phyloP scores from a whole-genome alignment of 2,329 filamentous ascomycete genomes.

The Nigrograna mackinnonii region DNA sequence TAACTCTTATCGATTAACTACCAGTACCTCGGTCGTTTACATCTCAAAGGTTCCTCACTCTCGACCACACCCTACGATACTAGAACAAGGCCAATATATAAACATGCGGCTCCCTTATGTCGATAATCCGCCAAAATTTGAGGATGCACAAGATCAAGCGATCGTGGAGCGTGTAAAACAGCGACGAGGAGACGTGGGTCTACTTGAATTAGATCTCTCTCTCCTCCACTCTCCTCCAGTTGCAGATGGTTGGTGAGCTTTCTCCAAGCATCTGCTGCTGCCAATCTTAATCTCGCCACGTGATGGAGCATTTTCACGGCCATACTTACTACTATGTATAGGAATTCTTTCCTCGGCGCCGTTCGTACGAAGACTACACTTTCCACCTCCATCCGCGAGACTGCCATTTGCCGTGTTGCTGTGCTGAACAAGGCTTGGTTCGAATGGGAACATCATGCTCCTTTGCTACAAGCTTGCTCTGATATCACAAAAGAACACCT shows the following conservation, averaged over 20 bases:
- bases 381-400: slow-evolving; percentile 64
- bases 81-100: too few species aligned
- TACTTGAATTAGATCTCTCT: slow-evolving; percentile 58
- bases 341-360: slow-evolving; percentile 60
- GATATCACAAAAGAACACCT: slow-evolving; percentile 60
- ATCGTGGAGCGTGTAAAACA: slow-evolving; percentile 56
- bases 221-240: slow-evolving; percentile 59
- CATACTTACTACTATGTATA: slow-evolving; percentile 9
- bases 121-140: slow-evolving; percentile 52
- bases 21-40: too few species aligned
- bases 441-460: slow-evolving; percentile 81
- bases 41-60: too few species aligned
- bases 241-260: slow-evolving; percentile 56
- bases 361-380: slow-evolving; percentile 59
- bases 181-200: slow-evolving; percentile 52
- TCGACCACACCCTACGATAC: too few species aligned
- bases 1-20: too few species aligned
- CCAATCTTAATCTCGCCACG: too few species aligned
- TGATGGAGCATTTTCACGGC: too few species aligned
- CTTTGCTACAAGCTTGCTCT: slow-evolving; percentile 61
- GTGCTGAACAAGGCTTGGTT: slow-evolving; percentile 82
- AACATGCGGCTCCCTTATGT: slow-evolving; percentile 60
- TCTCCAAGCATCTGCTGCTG: not conserved
- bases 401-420: slow-evolving; percentile 80
- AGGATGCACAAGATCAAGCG: slow-evolving; percentile 50